Percentiles rank a stretch among this genome's conserved stretches.
phyloP scores from a whole-genome alignment of 2,329 filamentous ascomycete species.

The Paecilomyces sp. region DNA sequence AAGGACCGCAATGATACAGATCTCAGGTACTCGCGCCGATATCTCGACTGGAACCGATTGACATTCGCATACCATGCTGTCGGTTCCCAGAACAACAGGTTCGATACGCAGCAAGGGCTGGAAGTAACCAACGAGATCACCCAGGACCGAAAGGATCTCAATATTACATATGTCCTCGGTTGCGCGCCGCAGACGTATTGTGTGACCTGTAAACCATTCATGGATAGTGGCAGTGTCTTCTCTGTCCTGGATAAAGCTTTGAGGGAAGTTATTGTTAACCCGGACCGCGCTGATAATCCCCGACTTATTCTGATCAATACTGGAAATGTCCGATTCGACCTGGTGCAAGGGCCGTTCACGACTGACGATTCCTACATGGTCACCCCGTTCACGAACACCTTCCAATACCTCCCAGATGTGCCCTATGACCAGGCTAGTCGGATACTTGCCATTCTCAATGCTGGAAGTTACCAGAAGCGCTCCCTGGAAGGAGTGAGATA shows the following conservation, averaged over 20 bases:
- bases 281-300: slow-evolving; percentile 42
- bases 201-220: slow-evolving; percentile 48
- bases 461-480: slow-evolving; percentile 20
- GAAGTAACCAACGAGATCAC: slow-evolving; percentile 46
- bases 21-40: slow-evolving; percentile 49
- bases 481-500: slow-evolving; percentile 6
- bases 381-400: slow-evolving; percentile 20
- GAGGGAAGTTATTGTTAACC: slow-evolving; percentile 46
- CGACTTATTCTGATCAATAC: slow-evolving; percentile 56
- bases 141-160: slow-evolving; percentile 44
- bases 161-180: slow-evolving; percentile 51
- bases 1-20: not conserved
- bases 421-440: slow-evolving; percentile 22
- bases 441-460: slow-evolving; percentile 17
- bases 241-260: slow-evolving; percentile 46
- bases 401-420: slow-evolving; percentile 21
- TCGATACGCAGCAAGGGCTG: slow-evolving; percentile 45
- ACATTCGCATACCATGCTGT: slow-evolving; percentile 58
- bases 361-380: slow-evolving; percentile 25
- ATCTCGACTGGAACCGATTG: slow-evolving; percentile 62
- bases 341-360: slow-evolving; percentile 58
- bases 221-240: slow-evolving; percentile 49
- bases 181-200: slow-evolving; percentile 57
- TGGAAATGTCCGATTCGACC: slow-evolving; percentile 54
- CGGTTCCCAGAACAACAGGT: slow-evolving; percentile 39